Conservation (phyloP, 129 eudicot genomes). For the Flaveria linearis region DNA sequence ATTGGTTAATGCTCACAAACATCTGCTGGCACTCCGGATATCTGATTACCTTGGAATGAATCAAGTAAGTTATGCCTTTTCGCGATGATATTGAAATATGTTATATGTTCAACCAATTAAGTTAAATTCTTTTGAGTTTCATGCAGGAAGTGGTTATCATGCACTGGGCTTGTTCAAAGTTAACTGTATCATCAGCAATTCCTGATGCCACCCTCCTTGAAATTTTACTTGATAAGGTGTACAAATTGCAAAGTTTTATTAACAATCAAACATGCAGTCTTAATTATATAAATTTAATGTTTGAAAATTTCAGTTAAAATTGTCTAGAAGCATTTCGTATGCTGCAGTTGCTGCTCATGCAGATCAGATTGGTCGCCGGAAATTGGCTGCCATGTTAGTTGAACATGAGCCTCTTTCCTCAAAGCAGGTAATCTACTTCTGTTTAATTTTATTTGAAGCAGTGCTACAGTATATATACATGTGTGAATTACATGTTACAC, state of each 20-base stretch:
- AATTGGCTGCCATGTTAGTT: conserved; percentile 96
- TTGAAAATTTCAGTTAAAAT: conserved; percentile 63
- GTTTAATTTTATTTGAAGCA: not conserved
- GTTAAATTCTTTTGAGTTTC: conserved; percentile 12
- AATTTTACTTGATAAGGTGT: conserved; percentile 79
- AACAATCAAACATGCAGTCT: not conserved
- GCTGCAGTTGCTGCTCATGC: conserved; percentile 99
- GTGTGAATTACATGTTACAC: not conserved
- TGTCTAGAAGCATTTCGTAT: conserved; percentile 93
- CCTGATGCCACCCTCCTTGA: conserved; percentile 81
- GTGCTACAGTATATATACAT: not conserved
- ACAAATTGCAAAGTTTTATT: conserved; percentile 13
- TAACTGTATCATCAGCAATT: conserved; percentile 63
- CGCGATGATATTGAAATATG: not conserved
- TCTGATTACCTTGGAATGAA: conserved; percentile 85
- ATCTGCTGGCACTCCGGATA: conserved; percentile 81
- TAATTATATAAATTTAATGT: conserved; percentile 8
- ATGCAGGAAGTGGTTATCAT: too few relatives aligned
- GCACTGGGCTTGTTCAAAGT: conserved; percentile 90
- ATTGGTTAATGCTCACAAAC: conserved; percentile 83
- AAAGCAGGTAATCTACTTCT: conserved; percentile 62
- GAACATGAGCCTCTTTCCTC: conserved; percentile 98
- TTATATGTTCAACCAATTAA: not conserved
- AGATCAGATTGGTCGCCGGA: conserved; percentile 88
- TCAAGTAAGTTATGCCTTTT: conserved; percentile 55